Evolutionary conservation across 1,139 yeast species (phyloP), one percentile per base, ranked within the genome.

Genomic region (Blastobotrys apis): DNA sequence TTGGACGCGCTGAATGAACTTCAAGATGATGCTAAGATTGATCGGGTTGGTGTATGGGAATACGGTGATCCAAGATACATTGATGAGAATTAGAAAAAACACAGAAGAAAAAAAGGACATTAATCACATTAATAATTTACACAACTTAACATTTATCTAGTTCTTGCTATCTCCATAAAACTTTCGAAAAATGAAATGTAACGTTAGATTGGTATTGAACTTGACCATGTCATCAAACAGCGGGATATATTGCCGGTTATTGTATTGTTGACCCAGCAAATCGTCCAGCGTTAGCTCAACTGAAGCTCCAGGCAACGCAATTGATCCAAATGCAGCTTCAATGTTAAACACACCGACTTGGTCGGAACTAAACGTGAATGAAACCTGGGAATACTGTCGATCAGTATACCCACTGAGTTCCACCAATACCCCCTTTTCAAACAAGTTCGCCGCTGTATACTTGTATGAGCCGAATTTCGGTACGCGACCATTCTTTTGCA

Each of bases 391-490:
- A 38, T 78, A 74, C 48, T 75, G 77, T 20, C 76, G 68, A 2
- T 77, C 78, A 2, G 57, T 52, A 46, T 65, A 68, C 8, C 72
- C 73, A 31, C 58, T 75, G 41, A 84, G 71, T 45, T 78, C 81
- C 4, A 75, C 63, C 23, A 92, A 62, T 1, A 88, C 75, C 1
- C 84, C 83, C 54, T 78, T 82, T 47, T 88, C 97, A 60, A 76
- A 71, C 42, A 92, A 70, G 56, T 81, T 83, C 50, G 84, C 81
- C 3, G 87, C 82, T 0, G 87, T 75, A 66, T 86, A 85, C 64
- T 84, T 85, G 67, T 80, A 86, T 0, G 94, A 84, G 6, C 95
- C 95, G 63, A 82, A 86, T 57, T 77, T 78, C 1, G 94, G 90
- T 37, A 81, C 67, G 38, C 81, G 71, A 27, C 92, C 86, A 40